Evolutionary conservation across 2,329 filamentous ascomycete genomes (phyloP), one percentile per base, ranked within the genome.

Genomic region (Aspergillus udagawae): DNA sequence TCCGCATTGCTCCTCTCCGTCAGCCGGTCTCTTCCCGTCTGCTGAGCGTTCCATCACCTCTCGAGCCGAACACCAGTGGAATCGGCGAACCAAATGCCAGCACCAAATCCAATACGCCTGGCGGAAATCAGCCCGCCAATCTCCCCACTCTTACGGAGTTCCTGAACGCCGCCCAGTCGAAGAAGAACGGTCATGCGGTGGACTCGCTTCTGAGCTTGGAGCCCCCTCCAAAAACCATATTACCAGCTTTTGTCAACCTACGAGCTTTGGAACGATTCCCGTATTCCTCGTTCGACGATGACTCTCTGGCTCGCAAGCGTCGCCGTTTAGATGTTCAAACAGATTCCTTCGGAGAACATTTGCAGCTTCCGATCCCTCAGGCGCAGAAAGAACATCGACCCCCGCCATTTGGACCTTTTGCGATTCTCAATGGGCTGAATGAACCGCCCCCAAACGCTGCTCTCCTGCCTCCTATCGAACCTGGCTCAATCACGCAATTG

Each of bases 391-490:
- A 77, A 57, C 73, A 74, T 55, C 73, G 77, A 49, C 73, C 69
- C n/a, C 75, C 70, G 45, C 73, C 77, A 6, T 75, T 78, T 63
- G 71, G 75, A 25, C 73, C 76, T 25, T 74, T 80, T 61, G 75
- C 78, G 48, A 79, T 79, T 58, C 70, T 87, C 10, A 85, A 85
- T 64, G 84, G 84, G 7, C 70, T 87, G 47, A 84, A 86, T 70
- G 83, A 87, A 60, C 85, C 85, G 2, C 85, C 85, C 14, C 84
- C 84, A 8, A 82, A 86, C 67, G 83, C 83, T 49, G 80, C 82
- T 12, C 70, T 86, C 6, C 80, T 87, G 50, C 85, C 85, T 5
- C 83, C 83, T 3, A 87, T 87, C 54, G 82, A 82, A 61, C 76
- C 80, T 29, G 80, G 81, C 28, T 71, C 71, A 12, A 70, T 75